Conservation (phyloP, 805 yeast species). For the Wickerhamiella shivajii region DNA sequence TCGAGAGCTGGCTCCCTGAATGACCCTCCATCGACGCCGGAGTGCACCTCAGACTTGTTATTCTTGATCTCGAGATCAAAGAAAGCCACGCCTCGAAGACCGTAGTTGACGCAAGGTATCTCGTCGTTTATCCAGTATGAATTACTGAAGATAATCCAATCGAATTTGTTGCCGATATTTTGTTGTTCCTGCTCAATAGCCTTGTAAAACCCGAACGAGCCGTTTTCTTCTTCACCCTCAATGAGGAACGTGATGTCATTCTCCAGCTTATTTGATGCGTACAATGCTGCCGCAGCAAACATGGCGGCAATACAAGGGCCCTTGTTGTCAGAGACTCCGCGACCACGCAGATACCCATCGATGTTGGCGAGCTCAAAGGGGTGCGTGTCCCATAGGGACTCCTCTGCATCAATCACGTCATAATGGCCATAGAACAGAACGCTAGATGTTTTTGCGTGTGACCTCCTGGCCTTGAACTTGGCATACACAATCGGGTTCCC, state of each 20-base stretch:
- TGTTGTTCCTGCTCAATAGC: constrained; percentile 35
- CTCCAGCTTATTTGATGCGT: constrained; percentile 34
- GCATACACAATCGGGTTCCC: constrained; percentile 84
- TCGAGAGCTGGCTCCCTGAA: constrained; percentile 82
- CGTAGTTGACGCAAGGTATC: constrained; percentile 86
- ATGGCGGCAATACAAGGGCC: constrained; percentile 85
- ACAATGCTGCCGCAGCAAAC: constrained; percentile 68
- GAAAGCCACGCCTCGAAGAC: constrained; percentile 81
- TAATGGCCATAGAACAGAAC: constrained; percentile 91
- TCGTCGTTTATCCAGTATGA: constrained; percentile 88
- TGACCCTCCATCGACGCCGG: constrained; percentile 94
- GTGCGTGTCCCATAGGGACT: constrained; percentile 55
- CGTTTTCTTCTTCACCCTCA: constrained; percentile 95
- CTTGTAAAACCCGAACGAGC: constrained; percentile 70
- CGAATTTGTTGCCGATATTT: constrained; percentile 50
- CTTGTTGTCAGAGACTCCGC: constrained; percentile 91
- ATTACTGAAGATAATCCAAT: constrained; percentile 81
- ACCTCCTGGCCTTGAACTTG: constrained; percentile 33
- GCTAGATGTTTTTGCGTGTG: constrained; percentile 25
- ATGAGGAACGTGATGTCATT: constrained; percentile 69
- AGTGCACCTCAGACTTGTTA: constrained; percentile 77
- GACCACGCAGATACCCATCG: constrained; percentile 75
- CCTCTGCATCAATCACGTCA: constrained; percentile 75
- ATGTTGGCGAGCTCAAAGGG: constrained; percentile 65
- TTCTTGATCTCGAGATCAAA: constrained; percentile 56